Conservation (phyloP, 345 rosid species). For the Rhizophora apiculata region DNA sequence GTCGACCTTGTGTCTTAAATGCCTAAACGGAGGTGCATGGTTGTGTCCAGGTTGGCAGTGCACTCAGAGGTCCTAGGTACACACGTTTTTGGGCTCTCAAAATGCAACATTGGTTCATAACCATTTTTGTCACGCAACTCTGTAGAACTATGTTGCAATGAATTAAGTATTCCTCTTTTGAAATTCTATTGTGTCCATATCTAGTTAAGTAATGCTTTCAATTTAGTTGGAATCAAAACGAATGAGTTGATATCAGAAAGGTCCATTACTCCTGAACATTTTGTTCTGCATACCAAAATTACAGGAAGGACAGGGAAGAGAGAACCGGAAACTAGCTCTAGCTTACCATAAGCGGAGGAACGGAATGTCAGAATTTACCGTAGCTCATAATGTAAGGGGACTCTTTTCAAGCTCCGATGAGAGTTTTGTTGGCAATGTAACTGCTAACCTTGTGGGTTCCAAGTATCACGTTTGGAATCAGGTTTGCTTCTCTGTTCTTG, state of each 20-base stretch:
- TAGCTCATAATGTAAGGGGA: constrained; percentile 74
- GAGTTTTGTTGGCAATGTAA: constrained; percentile 63
- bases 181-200: too few relatives aligned
- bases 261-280: constrained; percentile 2
- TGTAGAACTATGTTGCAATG: too few relatives aligned
- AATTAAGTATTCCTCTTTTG: too few relatives aligned
- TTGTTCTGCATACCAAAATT: constrained; percentile 19
- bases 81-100: too few relatives aligned
- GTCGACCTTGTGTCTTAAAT: too few relatives aligned
- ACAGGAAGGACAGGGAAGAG: constrained; percentile 93
- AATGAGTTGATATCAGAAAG: background rate
- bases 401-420: constrained; percentile 59
- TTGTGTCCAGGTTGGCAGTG: too few relatives aligned
- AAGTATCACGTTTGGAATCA: constrained; percentile 83
- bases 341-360: constrained; percentile 63
- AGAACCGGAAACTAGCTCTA: constrained; percentile 78
- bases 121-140: too few relatives aligned
- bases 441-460: constrained; percentile 85
- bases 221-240: background rate
- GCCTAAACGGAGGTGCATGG: too few relatives aligned
- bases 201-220: background rate
- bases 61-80: too few relatives aligned
- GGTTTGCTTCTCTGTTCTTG: constrained; percentile 30
- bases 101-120: too few relatives aligned
- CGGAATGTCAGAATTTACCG: constrained; percentile 60